Evolutionary conservation across 148 eudicot species (phyloP), one percentile per base, ranked within the genome.

Genomic region (Vaccinium vitisidaea): DNA sequence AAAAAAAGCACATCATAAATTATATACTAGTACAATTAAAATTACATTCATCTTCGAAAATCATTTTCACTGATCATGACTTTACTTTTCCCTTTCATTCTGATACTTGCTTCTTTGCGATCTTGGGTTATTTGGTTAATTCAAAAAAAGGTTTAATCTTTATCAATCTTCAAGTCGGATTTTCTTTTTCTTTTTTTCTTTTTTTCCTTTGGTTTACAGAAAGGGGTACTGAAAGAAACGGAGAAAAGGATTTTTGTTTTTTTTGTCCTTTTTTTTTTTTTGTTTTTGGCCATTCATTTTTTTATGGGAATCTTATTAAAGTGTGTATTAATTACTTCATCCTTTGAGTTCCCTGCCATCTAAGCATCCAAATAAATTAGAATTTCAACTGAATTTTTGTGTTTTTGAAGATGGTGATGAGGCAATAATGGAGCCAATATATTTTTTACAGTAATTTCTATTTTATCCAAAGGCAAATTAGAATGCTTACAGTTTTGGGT

Each of bases 141-240:
- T 81, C 11, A 13, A 54, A 39, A 54, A 82, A 69, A 48, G n/a
- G 19, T 15, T 13, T 10, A 48, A 59, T 50, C 46, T 48, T 82
- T 53, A 49, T 50, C 50, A 18, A 82, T 81, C 75, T 63, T 13
- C 54, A 39, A 23, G 46, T 43, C 15, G 75, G 25, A 15, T 50
- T 43, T 43, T 43, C 46, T 43, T 43, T 43, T 43, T 0, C 0
- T 6, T 43, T 43, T 43, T 43, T 2, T 32, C 3, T 81, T 27
- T 48, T 14, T n/a, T 5, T 39, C 13, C 16, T 52, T n/a, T 46
- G 23, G 80, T 36, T 48, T 36, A 25, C 16, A 73, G 21, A 82
- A 82, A 71, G 78, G 71, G 52, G 27, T 25, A 65, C 71, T 52
- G 77, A 82, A 82, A 82, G 84, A 70, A 71, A 82, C 19, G 30